Base-by-base conservation (phyloP, 345 rosid genomes). In the Eutrema heterophyllum region DNA sequence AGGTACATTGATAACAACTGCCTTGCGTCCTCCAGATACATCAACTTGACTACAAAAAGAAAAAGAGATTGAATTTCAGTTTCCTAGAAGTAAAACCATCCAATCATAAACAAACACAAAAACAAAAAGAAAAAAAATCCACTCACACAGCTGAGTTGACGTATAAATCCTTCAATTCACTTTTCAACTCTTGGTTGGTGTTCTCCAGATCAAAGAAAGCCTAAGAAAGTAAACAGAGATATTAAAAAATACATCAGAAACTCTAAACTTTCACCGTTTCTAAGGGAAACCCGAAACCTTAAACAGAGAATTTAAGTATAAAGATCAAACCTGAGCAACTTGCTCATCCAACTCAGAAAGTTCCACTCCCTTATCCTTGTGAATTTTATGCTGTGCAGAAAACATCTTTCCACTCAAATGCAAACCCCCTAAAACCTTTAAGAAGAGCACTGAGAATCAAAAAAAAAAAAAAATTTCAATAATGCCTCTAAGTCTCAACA, bases 151-250 rank as follows among this genome's bases (percentile, higher is more conserved):
- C 97, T 1, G 89, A 81, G 75, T 90, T 89, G 18, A 90, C 87
- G 68, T 80, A 92, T 24, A 92, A 84, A 81, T 92, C 98, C 83
- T 90, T 90, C 77, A 92, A 73, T 24, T 90, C 98, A 81, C 91
- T 90, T 66, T 92, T 92, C 82, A 92, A 72, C 71, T 90, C 98
- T 54, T 77, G 86, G 77, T 84, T 89, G 36, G 86, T 81, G 64
- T 87, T 90, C 79, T 92, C 98, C 86, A 90, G 79, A 81, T 92
- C 96, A 74, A 92, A 90, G 64, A 92, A 54, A 13, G 93, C 89
- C 98, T 92, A 64, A 14, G 11, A 26, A 13, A 67, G 35, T n/a
- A 33, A 2, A 27, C 52, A 82, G n/a, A 56, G 18, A 18, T 4
- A 5, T 7, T 5, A 5, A 7, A 8, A 36, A 7, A 18, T 6